Evolutionary conservation across 2,329 filamentous ascomycete species (phyloP).

Genomic region (Exophiala bonariae): DNA sequence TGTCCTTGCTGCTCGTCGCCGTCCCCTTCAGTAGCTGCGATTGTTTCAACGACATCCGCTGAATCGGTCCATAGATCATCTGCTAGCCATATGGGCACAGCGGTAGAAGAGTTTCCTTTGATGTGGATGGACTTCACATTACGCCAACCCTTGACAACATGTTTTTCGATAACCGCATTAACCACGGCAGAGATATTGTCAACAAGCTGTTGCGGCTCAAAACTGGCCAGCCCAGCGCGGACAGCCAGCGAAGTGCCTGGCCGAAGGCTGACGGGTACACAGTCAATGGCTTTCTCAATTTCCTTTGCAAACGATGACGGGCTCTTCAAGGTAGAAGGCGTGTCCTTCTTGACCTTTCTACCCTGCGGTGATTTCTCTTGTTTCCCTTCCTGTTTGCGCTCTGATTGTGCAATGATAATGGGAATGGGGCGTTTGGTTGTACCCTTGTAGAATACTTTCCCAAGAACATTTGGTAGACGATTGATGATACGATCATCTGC

Average conservation of each 20-base stretch:
- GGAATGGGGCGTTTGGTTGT: conserved; percentile 85
- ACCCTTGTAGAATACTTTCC: conserved; percentile 88
- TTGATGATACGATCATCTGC: conserved; percentile 82
- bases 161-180: conserved; percentile 70
- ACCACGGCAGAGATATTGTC: conserved; percentile 78
- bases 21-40: conserved; percentile 39
- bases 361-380: conserved; percentile 54
- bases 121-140: conserved; percentile 83
- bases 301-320: conserved; percentile 73
- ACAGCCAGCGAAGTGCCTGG: conserved; percentile 79
- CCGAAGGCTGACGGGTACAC: conserved; percentile 77
- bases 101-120: conserved; percentile 84
- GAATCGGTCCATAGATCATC: conserved; percentile 87
- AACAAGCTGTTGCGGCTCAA: conserved; percentile 71
- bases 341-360: conserved; percentile 42
- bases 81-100: conserved; percentile 91
- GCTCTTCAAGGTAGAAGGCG: conserved; percentile 51
- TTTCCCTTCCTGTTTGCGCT: conserved; percentile 62
- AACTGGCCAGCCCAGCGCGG: conserved; percentile 73
- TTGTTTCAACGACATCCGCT: conserved; percentile 64
- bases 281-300: conserved; percentile 72
- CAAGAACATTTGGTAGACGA: conserved; percentile 72
- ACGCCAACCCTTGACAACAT: conserved; percentile 82
- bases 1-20: conserved; percentile 19
- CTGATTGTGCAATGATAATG: conserved; percentile 66